Evolutionary conservation across 148 eudicot species (phyloP).

Genomic region (Camellia lanceoleosa): DNA sequence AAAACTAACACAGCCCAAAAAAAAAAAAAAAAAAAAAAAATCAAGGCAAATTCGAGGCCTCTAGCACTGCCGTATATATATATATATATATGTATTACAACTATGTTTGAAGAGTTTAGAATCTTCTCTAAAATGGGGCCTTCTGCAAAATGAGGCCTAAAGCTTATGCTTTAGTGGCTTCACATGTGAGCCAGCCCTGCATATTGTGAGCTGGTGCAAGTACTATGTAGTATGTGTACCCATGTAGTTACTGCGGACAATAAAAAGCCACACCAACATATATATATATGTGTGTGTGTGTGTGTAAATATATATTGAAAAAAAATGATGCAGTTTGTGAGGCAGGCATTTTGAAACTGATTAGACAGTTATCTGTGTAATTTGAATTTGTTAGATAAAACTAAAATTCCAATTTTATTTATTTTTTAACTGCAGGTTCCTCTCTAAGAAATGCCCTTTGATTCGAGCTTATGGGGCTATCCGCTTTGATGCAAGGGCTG

Average conservation of each 20-base stretch:
- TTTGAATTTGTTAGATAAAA: neutral
- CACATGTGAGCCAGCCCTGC: too few relatives aligned
- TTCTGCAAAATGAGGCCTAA: too few relatives aligned
- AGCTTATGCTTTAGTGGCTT: too few relatives aligned
- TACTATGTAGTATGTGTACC: neutral
- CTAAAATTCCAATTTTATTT: neutral
- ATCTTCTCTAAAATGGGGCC: too few relatives aligned
- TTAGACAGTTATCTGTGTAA: neutral
- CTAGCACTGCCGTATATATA: too few relatives aligned
- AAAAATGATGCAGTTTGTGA: neutral
- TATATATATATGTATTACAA: too few relatives aligned
- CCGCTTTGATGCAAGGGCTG: constrained; percentile 78
- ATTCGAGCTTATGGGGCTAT: constrained; percentile 97
- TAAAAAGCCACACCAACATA: neutral
- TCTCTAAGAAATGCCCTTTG: constrained; percentile 76
- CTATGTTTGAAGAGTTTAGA: too few relatives aligned
- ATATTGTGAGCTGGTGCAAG: neutral
- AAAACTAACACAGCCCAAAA: too few relatives aligned
- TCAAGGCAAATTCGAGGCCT: too few relatives aligned
- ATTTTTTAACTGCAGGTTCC: constrained; percentile 48
- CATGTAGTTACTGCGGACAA: neutral
- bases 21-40: too few relatives aligned
- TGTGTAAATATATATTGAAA: too few relatives aligned
- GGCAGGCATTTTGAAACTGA: neutral
- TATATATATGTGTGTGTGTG: neutral